Base-by-base conservation (phyloP, 208 protist species). In the Wallacemonas collosoma region DNA sequence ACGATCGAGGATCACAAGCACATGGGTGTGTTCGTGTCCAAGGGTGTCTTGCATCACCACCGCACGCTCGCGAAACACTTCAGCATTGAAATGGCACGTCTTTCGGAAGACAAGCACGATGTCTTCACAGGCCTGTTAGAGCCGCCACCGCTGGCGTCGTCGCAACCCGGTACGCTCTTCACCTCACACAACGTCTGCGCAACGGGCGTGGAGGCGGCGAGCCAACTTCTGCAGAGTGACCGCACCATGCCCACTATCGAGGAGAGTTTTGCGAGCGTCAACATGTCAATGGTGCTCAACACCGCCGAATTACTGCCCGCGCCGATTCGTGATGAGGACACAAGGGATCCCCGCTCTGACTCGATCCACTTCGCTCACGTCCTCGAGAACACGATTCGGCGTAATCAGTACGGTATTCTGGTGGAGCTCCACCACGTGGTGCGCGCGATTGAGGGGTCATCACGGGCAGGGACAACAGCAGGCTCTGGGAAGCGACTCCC, bases 11-110 rank as follows among this genome's bases (percentile, higher is more conserved):
- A 67, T 1, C 77, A 96, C 70, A 62, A 54, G 15, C 84, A 93
- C 67, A 47, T 80, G n/a, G 91, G 91, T 35, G 81, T 96, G 14
- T 75, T 87, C 38, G 71, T 85, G 56, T 86, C 83, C 0, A 77
- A 69, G 47, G 82, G 86, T 11, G 61, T 93, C 0, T n/a, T 78
- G 26, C 66, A 85, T n/a, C 88, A 92, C 48, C 84, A 94, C 58
- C 67, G 68, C 36, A 53, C 80, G 1, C 68, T 88, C n/a, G 65
- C 75, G 73, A 69, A 72, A 3, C 56, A 72, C 7, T 87, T 81
- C 45, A 39, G n/a, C 9, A 39, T 51, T n/a, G 68, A 43, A 38
- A 72, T 55, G 68, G 68, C 50, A 26, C 68, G 53, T 35, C 63
- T 57, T 51, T 2, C 14, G 3, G 17, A 15, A 62, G 43, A 55